phyloP scores from a whole-genome alignment of 2,329 filamentous ascomycete species.

The Paramyrothecium roridum region DNA sequence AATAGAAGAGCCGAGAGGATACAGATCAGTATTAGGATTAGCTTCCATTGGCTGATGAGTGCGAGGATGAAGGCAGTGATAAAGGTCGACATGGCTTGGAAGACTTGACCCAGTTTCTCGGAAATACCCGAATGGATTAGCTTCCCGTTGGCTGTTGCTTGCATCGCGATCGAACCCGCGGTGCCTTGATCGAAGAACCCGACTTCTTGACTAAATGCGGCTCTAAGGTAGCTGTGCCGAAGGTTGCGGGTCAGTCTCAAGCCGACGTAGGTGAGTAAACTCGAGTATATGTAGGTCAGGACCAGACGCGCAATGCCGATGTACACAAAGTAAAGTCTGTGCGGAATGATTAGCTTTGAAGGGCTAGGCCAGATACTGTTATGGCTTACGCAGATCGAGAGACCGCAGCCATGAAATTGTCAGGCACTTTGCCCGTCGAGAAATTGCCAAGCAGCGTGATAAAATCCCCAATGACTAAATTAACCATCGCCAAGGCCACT shows the following conservation, averaged over 20 bases:
- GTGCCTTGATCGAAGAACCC: conserved; percentile 38
- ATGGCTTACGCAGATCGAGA: not conserved
- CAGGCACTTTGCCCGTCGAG: conserved; percentile 5
- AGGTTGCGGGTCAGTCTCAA: conserved; percentile 43
- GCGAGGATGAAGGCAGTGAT: conserved; percentile 31
- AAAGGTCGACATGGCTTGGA: conserved; percentile 31
- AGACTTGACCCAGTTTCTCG: conserved; percentile 30
- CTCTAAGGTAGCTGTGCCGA: conserved; percentile 43
- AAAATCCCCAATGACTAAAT: conserved; percentile 22
- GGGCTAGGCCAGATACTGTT: not conserved
- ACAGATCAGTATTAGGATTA: conserved; percentile 30
- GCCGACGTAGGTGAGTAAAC: conserved; percentile 42
- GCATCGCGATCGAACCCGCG: conserved; percentile 33
- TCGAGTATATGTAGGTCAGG: conserved; percentile 40
- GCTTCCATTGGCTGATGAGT: conserved; percentile 34
- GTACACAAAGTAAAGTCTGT: conserved; percentile 53
- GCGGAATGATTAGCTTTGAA: not conserved
- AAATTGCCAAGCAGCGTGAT: conserved; percentile 17
- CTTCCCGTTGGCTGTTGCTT: conserved; percentile 33
- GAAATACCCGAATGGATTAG: conserved; percentile 33
- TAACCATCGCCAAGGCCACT: conserved; percentile 21
- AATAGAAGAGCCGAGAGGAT: conserved; percentile 9
- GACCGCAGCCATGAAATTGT: conserved; percentile 11
- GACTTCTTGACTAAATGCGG: conserved; percentile 45
- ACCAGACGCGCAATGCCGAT: conserved; percentile 50